Base-by-base conservation (phyloP, 148 eudicot species). In the Amaranthus palmeri region DNA sequence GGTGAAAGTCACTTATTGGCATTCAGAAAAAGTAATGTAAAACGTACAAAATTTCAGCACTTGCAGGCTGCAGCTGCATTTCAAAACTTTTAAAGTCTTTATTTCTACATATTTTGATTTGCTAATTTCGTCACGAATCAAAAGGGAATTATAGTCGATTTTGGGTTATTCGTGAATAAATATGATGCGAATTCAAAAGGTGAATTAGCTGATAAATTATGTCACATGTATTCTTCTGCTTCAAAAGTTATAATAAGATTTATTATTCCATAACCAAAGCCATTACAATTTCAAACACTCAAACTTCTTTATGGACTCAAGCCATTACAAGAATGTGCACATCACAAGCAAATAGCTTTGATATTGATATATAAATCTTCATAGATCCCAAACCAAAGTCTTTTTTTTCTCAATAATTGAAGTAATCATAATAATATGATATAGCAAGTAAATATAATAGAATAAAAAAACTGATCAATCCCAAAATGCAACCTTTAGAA, bases 401-500 rank as follows among this genome's bases (percentile, higher is more conserved):
- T 25, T 25, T 60, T 15, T 52, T 2, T 3, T 8, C 54, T 67
- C 5, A 25, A 50, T 10, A 53, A 41, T 67, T 3, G 36, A 3
- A 10, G 10, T 49, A 4, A 40, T 6, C n/a, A 41, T 41, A 54
- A n/a, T 17, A 53, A 52, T 61, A 17, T 61, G 17, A 51, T 36
- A 75, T 14, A 58, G 10, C 36, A 25, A 64, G 65, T 10, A 48
- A 54, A 70, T 70, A 48, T 36, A 53, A 62, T 54, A 76, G 50
- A 50, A 50, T 25, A 51, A 60, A 54, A 58, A 70, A 25, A 57
- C 69, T 61, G 65, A 41, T 18, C 67, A 69, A 54, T 48, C 54
- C 50, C 69, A 64, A 48, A 36, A 66, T 10, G 15, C 59, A 75
- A 66, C 51, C 57, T 65, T 74, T 65, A 67, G 62, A 57, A 25